Percentiles rank a stretch among this genome's conserved stretches.
phyloP scores from a whole-genome alignment of 2,329 filamentous ascomycete genomes.

The Talaromyces sp. region DNA sequence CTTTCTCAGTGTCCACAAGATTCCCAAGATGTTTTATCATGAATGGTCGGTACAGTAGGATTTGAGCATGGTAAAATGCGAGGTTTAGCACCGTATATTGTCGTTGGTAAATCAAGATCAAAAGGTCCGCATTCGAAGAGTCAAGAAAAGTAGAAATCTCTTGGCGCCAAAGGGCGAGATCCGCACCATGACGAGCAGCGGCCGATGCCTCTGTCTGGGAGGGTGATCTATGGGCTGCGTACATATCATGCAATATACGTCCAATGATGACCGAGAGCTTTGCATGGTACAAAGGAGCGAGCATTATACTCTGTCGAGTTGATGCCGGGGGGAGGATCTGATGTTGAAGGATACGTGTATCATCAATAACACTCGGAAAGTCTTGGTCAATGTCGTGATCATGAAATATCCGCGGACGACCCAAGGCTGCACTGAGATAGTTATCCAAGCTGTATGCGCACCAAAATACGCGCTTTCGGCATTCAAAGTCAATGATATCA shows the following conservation, averaged over 20 bases:
- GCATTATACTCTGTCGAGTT: constrained; percentile 45
- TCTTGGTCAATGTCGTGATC: constrained; percentile 19
- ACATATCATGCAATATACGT: constrained; percentile 49
- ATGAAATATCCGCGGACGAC: constrained; percentile 12
- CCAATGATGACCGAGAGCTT: constrained; percentile 50
- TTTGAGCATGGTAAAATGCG: constrained; percentile 39
- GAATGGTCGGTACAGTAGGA: constrained; percentile 37
- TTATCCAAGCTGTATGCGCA: constrained; percentile 40
- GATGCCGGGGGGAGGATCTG: constrained; percentile 26
- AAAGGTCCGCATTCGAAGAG: constrained; percentile 34
- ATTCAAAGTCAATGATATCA: constrained; percentile 41
- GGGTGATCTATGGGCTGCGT: constrained; percentile 44
- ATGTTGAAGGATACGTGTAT: constrained; percentile 20
- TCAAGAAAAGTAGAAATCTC: constrained; percentile 41
- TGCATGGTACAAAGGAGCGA: constrained; percentile 50
- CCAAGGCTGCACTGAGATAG: constrained; percentile 19
- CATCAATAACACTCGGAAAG: constrained; percentile 23
- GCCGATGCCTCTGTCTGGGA: neutral
- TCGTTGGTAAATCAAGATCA: constrained; percentile 54
- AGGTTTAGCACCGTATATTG: constrained; percentile 40
- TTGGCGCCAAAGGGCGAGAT: constrained; percentile 50
- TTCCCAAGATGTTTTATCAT: neutral
- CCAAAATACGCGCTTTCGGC: constrained; percentile 59
- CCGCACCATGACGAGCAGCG: constrained; percentile 45
- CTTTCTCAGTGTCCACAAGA: neutral